Base-by-base conservation (phyloP, 1,139 yeast genomes). In the Nadsonia starkeyi-henricii region DNA sequence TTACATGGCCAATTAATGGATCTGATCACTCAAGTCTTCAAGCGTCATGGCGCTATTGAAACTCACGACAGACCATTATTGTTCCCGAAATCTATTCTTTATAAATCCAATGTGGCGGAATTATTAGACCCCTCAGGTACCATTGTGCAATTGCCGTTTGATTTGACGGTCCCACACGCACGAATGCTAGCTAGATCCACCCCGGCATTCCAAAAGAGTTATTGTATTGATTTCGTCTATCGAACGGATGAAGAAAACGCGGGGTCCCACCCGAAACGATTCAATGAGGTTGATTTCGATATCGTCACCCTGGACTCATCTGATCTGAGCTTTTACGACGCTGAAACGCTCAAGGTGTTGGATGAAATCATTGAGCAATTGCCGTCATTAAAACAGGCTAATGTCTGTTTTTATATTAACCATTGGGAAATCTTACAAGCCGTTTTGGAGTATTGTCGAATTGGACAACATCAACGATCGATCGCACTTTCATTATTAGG, bases 121-220 rank as follows among this genome's bases (percentile, higher is more conserved):
- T 75, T 91, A 1, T 67, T 93, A 52, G 97, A 91, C 59, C 74
- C 78, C 48, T 80, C 85, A 30, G 98, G 98, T 0, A 78, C 89
- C 0, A 91, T 91, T 5, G 66, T 93, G 36, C 94, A 88, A 53
- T 65, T 93, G 41, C 95, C 96, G 0, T 89, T 82, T 61, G 98
- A 91, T 61, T 69, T 89, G 53, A 83, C 95, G 0, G 66, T 88
- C 41, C 97, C 99, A 0, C 77, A 83, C 66, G 97, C 98, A 0
- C 70, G 98, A 54, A 72, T 78, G 48, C 64, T 91, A 36, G 88
- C 96, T 4, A 78, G 83, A 51, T 66, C 69, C 3, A 70, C 71
- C 19, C 70, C 82, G 43, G 63, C 72, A 3, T 66, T 80, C 52
- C 74, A 78, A 20, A 86, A 86, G 61, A 68, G 62, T 7, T 84